Percentiles rank a stretch among this genome's conserved stretches.
Evolutionary conservation across 176 grass and related monocot genomes (phyloP).

Genomic region (Pharus latifolius): DNA sequence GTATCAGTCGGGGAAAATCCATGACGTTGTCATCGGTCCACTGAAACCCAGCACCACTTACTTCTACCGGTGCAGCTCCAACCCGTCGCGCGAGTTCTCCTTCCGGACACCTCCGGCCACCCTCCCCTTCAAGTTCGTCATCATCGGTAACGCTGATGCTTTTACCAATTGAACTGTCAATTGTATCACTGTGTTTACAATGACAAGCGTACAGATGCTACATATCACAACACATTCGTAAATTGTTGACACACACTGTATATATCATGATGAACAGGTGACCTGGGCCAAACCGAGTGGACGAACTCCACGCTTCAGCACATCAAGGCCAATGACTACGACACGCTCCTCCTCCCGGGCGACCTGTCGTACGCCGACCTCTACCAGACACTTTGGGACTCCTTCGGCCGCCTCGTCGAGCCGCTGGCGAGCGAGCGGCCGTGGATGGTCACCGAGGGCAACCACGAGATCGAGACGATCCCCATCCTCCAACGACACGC

Average conservation of each 20-base stretch:
- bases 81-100: slow-evolving; percentile 40
- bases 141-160: slow-evolving; percentile 42
- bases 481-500: neutral
- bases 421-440: slow-evolving; percentile 72
- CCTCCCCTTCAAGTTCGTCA: slow-evolving; percentile 41
- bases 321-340: slow-evolving; percentile 33
- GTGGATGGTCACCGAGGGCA: slow-evolving; percentile 81
- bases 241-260: neutral
- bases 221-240: no score
- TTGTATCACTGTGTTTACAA: no score
- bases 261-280: slow-evolving; percentile 15
- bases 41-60: slow-evolving; percentile 35
- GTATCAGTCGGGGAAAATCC: slow-evolving; percentile 52
- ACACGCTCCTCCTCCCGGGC: slow-evolving; percentile 50
- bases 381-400: slow-evolving; percentile 39
- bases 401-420: slow-evolving; percentile 52
- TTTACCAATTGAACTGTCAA: no score
- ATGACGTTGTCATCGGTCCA: slow-evolving; percentile 45
- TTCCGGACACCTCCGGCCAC: slow-evolving; percentile 37
- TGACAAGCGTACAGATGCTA: no score
- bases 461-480: slow-evolving; percentile 60
- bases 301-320: slow-evolving; percentile 51
- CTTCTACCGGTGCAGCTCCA: slow-evolving; percentile 49
- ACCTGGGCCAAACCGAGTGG: slow-evolving; percentile 60
- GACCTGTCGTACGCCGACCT: slow-evolving; percentile 71